These are phyloP conservation scores for Pleurotus ostreatus DNA, from an alignment of 768 basidiomycete genomes.

Conservation along the genomic window DNA sequence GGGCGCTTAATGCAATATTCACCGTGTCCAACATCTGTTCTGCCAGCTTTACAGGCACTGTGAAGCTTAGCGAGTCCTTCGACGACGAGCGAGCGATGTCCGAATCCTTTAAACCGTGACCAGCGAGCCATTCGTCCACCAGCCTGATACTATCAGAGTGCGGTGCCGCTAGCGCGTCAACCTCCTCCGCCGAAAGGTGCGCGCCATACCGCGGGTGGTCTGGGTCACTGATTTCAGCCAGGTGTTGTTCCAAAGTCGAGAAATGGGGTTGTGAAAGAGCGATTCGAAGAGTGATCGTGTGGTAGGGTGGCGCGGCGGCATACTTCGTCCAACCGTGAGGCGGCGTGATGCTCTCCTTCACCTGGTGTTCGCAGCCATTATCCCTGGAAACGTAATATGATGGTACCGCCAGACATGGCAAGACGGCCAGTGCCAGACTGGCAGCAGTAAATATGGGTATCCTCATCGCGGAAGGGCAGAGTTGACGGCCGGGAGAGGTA, in stretches of 20 bases:
- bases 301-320: slow-evolving; percentile 37
- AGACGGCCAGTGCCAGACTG: slow-evolving; percentile 9
- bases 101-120: slow-evolving; percentile 46
- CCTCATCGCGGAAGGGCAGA: slow-evolving; percentile 2
- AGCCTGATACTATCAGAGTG: slow-evolving; percentile 43
- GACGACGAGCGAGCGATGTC: slow-evolving; percentile 55
- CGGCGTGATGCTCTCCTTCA: slow-evolving; percentile 47
- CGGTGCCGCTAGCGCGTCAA: slow-evolving; percentile 59
- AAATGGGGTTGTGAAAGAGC: slow-evolving; percentile 54
- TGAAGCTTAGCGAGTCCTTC: slow-evolving; percentile 65
- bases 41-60: slow-evolving; percentile 51
- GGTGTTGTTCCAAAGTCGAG: slow-evolving; percentile 40
- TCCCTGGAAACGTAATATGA: background rate
- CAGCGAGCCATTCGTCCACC: slow-evolving; percentile 60
- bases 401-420: slow-evolving; percentile 6
- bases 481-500: slow-evolving; percentile 2
- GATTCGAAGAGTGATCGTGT: slow-evolving; percentile 52
- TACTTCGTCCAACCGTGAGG: slow-evolving; percentile 46
- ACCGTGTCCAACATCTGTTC: slow-evolving; percentile 75
- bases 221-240: slow-evolving; percentile 59
- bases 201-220: slow-evolving; percentile 49
- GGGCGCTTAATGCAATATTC: slow-evolving; percentile 16
- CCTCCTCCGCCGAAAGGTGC: slow-evolving; percentile 61
- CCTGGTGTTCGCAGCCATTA: slow-evolving; percentile 12
- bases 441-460: slow-evolving; percentile 3